These are phyloP conservation scores for Coemansia sp. DNA, from an alignment of 371 early-diverging fungal species.

Conservation along the genomic window DNA sequence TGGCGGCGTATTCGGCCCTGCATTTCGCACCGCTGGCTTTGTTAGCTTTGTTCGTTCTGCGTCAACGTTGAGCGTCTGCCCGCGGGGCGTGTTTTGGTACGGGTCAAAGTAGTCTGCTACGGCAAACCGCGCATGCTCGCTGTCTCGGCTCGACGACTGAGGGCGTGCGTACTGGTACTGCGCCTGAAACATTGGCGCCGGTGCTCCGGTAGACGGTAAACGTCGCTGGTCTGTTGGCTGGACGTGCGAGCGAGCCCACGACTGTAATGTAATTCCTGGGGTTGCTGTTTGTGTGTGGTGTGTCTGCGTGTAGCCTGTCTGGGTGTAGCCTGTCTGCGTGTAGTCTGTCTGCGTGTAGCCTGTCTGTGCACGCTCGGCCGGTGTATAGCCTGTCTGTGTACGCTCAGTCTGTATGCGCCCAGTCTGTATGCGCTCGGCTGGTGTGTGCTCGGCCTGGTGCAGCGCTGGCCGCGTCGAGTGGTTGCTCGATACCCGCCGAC, in stretches of 20 bases:
- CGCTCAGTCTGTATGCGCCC: neutral
- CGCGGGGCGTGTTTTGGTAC: constrained; percentile 25
- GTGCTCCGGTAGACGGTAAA: neutral
- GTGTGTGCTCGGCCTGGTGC: constrained; percentile 21
- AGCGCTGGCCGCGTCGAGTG: constrained; percentile 35
- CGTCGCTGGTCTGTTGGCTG: constrained; percentile 14
- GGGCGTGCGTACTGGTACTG: constrained; percentile 38
- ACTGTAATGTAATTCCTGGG: constrained; percentile 38
- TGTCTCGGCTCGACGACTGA: constrained; percentile 11
- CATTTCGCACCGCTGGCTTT: neutral
- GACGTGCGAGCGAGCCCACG: constrained; percentile 47
- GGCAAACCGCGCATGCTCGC: constrained; percentile 14
- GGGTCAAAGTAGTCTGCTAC: constrained; percentile 49
- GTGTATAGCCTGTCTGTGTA: too few relatives aligned
- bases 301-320: too few relatives aligned
- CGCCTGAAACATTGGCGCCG: constrained; percentile 30
- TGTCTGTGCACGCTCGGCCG: too few relatives aligned
- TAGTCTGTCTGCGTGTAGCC: too few relatives aligned
- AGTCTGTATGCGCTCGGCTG: neutral
- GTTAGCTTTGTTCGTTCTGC: constrained; percentile 1
- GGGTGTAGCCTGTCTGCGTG: too few relatives aligned
- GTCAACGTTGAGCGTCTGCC: constrained; percentile 34
- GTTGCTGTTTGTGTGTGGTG: constrained; percentile 6
- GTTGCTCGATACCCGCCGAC: constrained; percentile 42
- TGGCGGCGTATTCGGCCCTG: constrained; percentile 20